Evolutionary conservation across 2,329 filamentous ascomycete genomes (phyloP), one percentile per base, ranked within the genome.

Genomic region (Cladophialophora yegresii): DNA sequence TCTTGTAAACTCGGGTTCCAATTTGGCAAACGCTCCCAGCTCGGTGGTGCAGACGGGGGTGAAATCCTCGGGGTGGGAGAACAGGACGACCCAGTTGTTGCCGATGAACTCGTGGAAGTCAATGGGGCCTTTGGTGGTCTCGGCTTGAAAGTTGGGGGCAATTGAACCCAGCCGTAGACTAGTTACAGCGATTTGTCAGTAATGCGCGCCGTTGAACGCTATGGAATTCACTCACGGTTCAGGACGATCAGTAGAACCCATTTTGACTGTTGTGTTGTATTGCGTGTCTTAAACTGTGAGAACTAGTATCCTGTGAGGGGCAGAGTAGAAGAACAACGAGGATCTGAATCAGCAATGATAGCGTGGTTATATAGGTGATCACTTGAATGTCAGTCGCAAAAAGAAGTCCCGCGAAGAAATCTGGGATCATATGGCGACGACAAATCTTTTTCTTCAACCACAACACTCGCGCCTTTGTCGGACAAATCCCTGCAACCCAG

Each of bases 61-160:
- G 66, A 71, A 73, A 47, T 74, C 73, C 61, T 79, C 87, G 40
- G 58, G 60, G 79, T 90, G 87, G 51, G 87, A 89, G 83, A 90
- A 90, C 70, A 90, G 82, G 68, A 90, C 81, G 66, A 87, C 85
- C 87, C 87, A 90, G 71, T 82, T 86, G 80, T 88, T 81, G 72
- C 86, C 87, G 70, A 89, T 88, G 81, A 85, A 90, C 71, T 89
- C 80, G 79, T 90, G 87, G 82, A 90, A 90, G 78, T 89, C 82
- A 75, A 89, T 88, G 61, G 81, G 81, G 64, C 87, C 87, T 68
- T 81, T 79, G 69, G 87, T 89, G 71, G 87, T 89, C 73, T 88
- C 83, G 67, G 87, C 86, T 72, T 87, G 77, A 81, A 90, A 89
- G 81, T 90, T 85, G 71, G 87, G 87, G 73, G 87, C 87, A 73